A percentile compares a stretch with the other conserved stretches of the same genome.
Evolutionary conservation across 768 basidiomycete genomes (phyloP).

Genomic region (Pleurotus giganteus): DNA sequence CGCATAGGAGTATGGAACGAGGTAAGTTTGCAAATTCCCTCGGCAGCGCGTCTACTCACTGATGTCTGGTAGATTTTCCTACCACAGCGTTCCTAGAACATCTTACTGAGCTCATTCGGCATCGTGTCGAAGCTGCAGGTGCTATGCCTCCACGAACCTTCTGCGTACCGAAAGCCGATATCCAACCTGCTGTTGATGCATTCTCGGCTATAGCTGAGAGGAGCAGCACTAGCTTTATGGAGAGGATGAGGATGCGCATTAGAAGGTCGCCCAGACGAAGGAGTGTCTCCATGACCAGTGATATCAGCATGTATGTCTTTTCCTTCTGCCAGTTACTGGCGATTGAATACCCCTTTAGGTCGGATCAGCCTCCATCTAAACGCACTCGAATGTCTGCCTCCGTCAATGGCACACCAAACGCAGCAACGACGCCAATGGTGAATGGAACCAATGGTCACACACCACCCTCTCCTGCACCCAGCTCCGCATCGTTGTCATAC

Average conservation of each 20-base stretch:
- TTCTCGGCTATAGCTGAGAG: slow-evolving; percentile 15
- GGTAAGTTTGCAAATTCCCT: slow-evolving; percentile 25
- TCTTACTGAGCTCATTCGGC: slow-evolving; percentile 39
- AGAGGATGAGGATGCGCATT: slow-evolving; percentile 32
- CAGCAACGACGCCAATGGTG: slow-evolving; percentile 28
- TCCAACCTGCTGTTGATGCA: slow-evolving; percentile 29
- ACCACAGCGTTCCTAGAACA: slow-evolving; percentile 47
- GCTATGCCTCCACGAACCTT: slow-evolving; percentile 15
- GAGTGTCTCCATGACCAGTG: slow-evolving; percentile 39
- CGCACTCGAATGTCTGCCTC: slow-evolving; percentile 41
- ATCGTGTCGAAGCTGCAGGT: slow-evolving; percentile 21
- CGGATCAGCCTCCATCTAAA: slow-evolving; percentile 35
- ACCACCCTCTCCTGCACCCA: slow-evolving; percentile 43
- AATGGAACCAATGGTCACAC: slow-evolving; percentile 25
- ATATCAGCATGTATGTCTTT: slow-evolving; percentile 35
- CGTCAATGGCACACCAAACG: slow-evolving; percentile 29
- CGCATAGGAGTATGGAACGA: slow-evolving; percentile 43
- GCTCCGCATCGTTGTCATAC: slow-evolving; percentile 40
- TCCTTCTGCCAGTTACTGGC: slow-evolving; percentile 4
- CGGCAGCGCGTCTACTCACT: background rate
- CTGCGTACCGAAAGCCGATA: slow-evolving; percentile 26
- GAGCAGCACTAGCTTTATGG: background rate
- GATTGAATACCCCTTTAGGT: background rate
- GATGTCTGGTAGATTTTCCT: slow-evolving; percentile 37
- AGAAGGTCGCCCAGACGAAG: slow-evolving; percentile 48